These are phyloP conservation scores for Rachicladosporium sp. DNA, from an alignment of 2,329 filamentous ascomycete species.

Conservation along the genomic window DNA sequence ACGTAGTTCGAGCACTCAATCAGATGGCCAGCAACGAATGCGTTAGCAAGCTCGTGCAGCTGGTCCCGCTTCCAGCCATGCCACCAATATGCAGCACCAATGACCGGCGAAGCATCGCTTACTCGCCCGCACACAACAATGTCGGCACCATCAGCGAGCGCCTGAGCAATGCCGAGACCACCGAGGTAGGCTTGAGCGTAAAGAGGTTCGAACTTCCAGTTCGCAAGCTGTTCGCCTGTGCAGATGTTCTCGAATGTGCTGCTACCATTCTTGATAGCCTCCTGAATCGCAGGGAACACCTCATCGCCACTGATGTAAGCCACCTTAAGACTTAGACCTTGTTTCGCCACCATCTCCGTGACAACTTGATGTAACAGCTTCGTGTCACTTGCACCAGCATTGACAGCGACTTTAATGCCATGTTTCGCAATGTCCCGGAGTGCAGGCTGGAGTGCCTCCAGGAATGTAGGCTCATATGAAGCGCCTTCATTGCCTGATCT, in stretches of 20 bases:
- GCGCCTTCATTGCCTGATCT: slow-evolving; percentile 20
- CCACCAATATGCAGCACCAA: slow-evolving; percentile 34
- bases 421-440: slow-evolving; percentile 35
- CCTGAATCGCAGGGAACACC: slow-evolving; percentile 23
- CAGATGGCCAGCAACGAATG: slow-evolving; percentile 32
- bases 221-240: slow-evolving; percentile 26
- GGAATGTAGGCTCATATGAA: slow-evolving; percentile 38
- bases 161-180: slow-evolving; percentile 31
- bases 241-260: slow-evolving; percentile 23
- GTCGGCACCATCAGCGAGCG: slow-evolving; percentile 29
- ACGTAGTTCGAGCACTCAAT: slow-evolving; percentile 34
- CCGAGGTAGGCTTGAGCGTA: slow-evolving; percentile 31
- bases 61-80: slow-evolving; percentile 30
- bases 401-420: slow-evolving; percentile 43
- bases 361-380: slow-evolving; percentile 38
- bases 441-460: slow-evolving; percentile 35
- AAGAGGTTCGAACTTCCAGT: slow-evolving; percentile 21
- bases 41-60: slow-evolving; percentile 28
- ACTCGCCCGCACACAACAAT: slow-evolving; percentile 35
- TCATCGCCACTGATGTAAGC: slow-evolving; percentile 38
- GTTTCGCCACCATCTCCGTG: slow-evolving; percentile 21
- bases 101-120: slow-evolving; percentile 32
- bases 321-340: slow-evolving; percentile 32
- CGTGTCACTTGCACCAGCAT: slow-evolving; percentile 46
- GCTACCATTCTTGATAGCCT: slow-evolving; percentile 26